These are phyloP conservation scores for Chlorella vulgaris DNA, from an alignment of 139 green algal genomes.

Conservation along the genomic window DNA sequence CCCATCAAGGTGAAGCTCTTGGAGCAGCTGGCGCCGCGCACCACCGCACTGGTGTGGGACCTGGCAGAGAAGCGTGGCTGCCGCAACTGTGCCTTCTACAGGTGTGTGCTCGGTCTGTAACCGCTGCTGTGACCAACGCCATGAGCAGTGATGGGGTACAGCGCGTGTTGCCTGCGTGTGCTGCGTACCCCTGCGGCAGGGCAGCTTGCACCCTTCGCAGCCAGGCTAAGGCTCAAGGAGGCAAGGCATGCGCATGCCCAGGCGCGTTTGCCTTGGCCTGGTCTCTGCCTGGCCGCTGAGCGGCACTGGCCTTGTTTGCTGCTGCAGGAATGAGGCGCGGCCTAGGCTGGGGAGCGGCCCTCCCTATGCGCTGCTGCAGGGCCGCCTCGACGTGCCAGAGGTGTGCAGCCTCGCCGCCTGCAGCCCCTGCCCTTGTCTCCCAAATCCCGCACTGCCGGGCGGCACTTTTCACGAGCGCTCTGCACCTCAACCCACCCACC, in stretches of 20 bases:
- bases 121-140: background rate
- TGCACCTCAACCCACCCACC: no score
- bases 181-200: background rate
- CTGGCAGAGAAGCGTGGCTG: slow-evolving; percentile 18
- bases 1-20: slow-evolving; percentile 23
- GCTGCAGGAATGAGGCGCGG: slow-evolving; percentile 23
- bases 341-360: slow-evolving; percentile 31
- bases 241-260: background rate
- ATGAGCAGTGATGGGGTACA: no score
- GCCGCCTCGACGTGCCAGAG: slow-evolving; percentile 35
- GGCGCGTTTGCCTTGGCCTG: no score
- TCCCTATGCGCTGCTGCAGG: slow-evolving; percentile 60
- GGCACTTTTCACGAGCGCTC: no score
- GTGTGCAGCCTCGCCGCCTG: background rate
- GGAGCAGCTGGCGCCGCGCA: slow-evolving; percentile 25
- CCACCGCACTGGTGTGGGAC: slow-evolving; percentile 21
- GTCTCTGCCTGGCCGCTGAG: no score
- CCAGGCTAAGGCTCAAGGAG: background rate
- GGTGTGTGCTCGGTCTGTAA: background rate
- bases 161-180: background rate
- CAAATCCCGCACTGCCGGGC: no score
- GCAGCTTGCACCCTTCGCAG: no score
- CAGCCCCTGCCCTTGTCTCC: background rate
- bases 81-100: slow-evolving; percentile 25
- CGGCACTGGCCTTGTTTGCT: no score